phyloP scores from a whole-genome alignment of 345 rosid genomes.

The Bruguiera parviflora region DNA sequence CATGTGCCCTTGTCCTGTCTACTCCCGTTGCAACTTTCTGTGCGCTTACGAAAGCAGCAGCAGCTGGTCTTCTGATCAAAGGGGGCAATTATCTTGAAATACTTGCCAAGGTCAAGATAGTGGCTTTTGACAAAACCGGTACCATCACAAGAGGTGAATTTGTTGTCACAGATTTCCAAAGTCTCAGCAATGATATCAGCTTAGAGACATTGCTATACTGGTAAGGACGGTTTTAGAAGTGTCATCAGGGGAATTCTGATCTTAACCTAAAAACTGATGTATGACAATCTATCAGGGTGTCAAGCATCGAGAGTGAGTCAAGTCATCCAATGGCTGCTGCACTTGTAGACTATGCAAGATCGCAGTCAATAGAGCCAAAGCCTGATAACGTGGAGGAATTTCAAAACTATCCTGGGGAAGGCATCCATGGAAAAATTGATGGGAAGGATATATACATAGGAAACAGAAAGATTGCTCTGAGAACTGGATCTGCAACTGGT shows the following conservation, averaged over 20 bases:
- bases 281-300: constrained; percentile 48
- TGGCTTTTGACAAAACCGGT: constrained; percentile 91
- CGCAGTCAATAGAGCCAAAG: constrained; percentile 53
- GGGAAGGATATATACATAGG: constrained; percentile 66
- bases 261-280: background rate
- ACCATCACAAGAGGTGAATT: constrained; percentile 90
- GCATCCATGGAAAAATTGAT: constrained; percentile 70
- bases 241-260: no score
- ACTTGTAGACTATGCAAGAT: constrained; percentile 60
- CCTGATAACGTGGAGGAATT: constrained; percentile 68
- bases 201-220: constrained; percentile 53
- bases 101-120: constrained; percentile 61
- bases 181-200: constrained; percentile 43
- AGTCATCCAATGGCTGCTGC: constrained; percentile 92
- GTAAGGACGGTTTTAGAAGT: constrained; percentile 28
- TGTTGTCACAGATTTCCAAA: constrained; percentile 54
- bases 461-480: constrained; percentile 54
- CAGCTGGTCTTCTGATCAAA: constrained; percentile 77
- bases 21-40: constrained; percentile 93
- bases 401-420: constrained; percentile 86
- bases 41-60: constrained; percentile 84
- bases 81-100: constrained; percentile 77
- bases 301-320: constrained; percentile 88
- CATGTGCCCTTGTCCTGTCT: constrained; percentile 86
- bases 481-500: constrained; percentile 69